phyloP scores from a whole-genome alignment of 225 moss, liverwort and hornwort species.

The Physcomitrellopsis africana region DNA sequence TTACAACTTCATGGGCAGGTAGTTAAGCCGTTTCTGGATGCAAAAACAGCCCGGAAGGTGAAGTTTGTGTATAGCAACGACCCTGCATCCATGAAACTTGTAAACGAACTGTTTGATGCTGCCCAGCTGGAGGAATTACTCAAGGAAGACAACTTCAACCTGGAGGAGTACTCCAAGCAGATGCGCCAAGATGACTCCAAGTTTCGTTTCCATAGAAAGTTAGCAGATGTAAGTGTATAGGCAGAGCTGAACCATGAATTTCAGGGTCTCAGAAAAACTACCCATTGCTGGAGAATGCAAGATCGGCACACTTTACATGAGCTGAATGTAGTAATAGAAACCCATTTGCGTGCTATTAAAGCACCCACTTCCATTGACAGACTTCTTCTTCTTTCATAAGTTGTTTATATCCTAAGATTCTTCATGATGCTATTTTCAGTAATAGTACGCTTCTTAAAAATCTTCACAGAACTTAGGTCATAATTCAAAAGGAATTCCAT shows the following conservation, averaged over 20 bases:
- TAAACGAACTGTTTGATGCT: conserved; percentile 46
- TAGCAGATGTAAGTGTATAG: conserved; percentile 6
- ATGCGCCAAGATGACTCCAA: conserved; percentile 59
- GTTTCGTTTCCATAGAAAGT: conserved; percentile 39
- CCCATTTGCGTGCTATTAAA: too few species aligned
- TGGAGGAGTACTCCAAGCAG: conserved; percentile 41
- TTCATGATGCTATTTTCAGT: too few species aligned
- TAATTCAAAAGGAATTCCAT: too few species aligned
- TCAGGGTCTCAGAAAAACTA: too few species aligned
- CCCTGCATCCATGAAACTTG: conserved; percentile 39
- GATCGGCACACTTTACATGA: too few species aligned
- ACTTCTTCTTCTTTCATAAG: too few species aligned
- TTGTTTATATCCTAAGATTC: too few species aligned
- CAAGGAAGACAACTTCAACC: conserved; percentile 47
- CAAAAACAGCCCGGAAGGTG: conserved; percentile 52
- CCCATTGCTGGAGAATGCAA: too few species aligned
- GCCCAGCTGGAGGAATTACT: conserved; percentile 47
- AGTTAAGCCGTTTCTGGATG: conserved; percentile 60
- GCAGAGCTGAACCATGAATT: not conserved
- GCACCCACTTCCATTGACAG: too few species aligned
- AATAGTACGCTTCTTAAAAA: too few species aligned
- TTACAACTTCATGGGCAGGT: conserved; percentile 35
- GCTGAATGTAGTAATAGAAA: too few species aligned
- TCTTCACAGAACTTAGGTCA: too few species aligned
- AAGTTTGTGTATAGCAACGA: conserved; percentile 64